Percentiles rank a stretch among this genome's conserved stretches.
Conservation (phyloP, 2,329 filamentous ascomycete genomes). For the Ophiosphaerella herpotricha region DNA sequence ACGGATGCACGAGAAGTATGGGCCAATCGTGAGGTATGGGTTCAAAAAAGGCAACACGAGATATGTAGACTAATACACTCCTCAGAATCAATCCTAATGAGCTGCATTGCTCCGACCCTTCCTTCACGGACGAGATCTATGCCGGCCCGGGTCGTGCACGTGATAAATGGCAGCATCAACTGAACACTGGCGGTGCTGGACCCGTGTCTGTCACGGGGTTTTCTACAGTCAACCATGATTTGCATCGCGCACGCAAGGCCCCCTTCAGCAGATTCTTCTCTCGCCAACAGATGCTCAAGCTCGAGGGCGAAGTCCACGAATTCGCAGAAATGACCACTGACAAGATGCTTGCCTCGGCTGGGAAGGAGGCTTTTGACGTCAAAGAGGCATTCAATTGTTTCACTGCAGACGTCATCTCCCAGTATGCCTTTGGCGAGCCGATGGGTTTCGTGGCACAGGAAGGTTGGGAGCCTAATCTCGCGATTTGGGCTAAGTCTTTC, state of each 20-base stretch:
- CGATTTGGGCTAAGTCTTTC: slow-evolving; percentile 32
- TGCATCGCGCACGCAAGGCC: slow-evolving; percentile 38
- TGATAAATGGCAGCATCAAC: slow-evolving; percentile 30
- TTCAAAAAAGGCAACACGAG: too few species aligned
- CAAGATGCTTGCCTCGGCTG: slow-evolving; percentile 24
- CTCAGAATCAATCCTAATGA: slow-evolving; percentile 39
- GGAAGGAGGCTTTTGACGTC: slow-evolving; percentile 26
- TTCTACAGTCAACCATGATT: slow-evolving; percentile 32
- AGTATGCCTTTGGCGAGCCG: slow-evolving; percentile 32
- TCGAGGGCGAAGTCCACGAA: slow-evolving; percentile 27
- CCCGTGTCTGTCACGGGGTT: slow-evolving; percentile 33
- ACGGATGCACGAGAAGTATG: slow-evolving; percentile 41
- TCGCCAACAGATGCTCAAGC: slow-evolving; percentile 32
- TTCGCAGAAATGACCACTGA: slow-evolving; percentile 20
- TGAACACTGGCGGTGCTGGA: slow-evolving; percentile 31
- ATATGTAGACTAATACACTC: too few species aligned
- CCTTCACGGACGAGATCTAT: slow-evolving; percentile 43
- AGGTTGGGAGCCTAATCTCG: slow-evolving; percentile 34
- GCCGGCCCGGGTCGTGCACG: slow-evolving; percentile 26
- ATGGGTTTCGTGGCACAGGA: slow-evolving; percentile 35
- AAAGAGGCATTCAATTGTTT: slow-evolving; percentile 37
- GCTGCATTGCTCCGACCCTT: slow-evolving; percentile 37
- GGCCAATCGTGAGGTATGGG: slow-evolving; percentile 16
- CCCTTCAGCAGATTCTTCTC: slow-evolving; percentile 46
- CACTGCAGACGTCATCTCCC: slow-evolving; percentile 32